phyloP scores from a whole-genome alignment of 179 eudicot species.

The Amaranthus tricolor region DNA sequence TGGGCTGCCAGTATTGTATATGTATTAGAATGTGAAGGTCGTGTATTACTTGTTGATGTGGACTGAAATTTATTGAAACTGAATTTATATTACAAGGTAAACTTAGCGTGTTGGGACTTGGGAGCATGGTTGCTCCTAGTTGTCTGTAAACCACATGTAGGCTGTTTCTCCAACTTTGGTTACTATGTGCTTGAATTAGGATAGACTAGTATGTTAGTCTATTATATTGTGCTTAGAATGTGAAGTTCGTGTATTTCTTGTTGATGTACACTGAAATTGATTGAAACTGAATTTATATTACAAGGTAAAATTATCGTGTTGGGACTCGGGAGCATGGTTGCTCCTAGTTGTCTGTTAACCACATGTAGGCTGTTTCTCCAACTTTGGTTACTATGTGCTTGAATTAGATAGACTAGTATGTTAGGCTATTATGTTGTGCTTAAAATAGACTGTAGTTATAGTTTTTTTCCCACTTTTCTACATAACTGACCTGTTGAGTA shows the following conservation, averaged over 20 bases:
- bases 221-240: background rate
- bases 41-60: background rate
- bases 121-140: background rate
- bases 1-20: slow-evolving; percentile 10
- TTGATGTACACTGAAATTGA: background rate
- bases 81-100: background rate
- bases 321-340: background rate
- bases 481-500: background rate
- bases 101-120: background rate
- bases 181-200: background rate
- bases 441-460: background rate
- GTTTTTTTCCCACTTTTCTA: background rate
- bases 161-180: background rate
- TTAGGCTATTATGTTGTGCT: background rate
- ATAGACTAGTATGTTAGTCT: too few species aligned
- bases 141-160: background rate
- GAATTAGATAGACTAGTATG: background rate
- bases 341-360: background rate
- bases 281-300: background rate
- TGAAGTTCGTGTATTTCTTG: background rate
- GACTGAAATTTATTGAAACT: background rate
- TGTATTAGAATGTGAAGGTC: background rate
- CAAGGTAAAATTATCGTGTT: background rate
- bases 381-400: slow-evolving; percentile 1
- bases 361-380: background rate